Evolutionary conservation across 805 yeast genomes (phyloP).

Genomic region (Candida pseudofarinosa): DNA sequence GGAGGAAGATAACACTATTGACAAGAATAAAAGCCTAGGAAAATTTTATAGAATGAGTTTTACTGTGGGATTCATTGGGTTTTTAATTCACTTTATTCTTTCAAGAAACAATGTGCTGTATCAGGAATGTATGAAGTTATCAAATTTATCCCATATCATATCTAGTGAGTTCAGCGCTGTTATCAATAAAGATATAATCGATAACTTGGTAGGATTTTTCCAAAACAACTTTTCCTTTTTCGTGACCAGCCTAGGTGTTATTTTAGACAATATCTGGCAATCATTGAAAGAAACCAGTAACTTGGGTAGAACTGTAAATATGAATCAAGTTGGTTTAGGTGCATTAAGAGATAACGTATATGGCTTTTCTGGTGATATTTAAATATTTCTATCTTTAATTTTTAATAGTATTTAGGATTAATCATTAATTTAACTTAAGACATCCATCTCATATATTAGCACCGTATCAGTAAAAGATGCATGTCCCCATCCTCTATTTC

Average conservation of each 20-base stretch:
- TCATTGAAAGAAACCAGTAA: constrained; percentile 15
- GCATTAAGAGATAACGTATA: constrained; percentile 25
- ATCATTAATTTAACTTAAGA: constrained; percentile 4
- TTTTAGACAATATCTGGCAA: constrained; percentile 2
- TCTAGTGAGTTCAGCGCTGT: constrained; percentile 1
- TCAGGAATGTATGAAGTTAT: constrained; percentile 16
- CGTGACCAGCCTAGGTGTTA: background rate
- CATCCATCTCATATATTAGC: constrained; percentile 72
- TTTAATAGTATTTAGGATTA: background rate
- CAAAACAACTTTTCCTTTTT: background rate
- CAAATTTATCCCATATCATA: constrained; percentile 7
- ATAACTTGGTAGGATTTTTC: background rate
- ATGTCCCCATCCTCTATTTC: constrained; percentile 91
- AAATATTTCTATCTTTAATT: background rate
- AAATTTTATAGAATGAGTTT: constrained; percentile 30
- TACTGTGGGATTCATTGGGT: constrained; percentile 37
- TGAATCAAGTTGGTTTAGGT: constrained; percentile 34
- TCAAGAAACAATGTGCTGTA: constrained; percentile 5
- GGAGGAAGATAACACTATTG: constrained; percentile 3
- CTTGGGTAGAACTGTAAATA: constrained; percentile 13
- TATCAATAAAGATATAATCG: background rate
- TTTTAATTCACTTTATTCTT: constrained; percentile 29
- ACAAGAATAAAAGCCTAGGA: constrained; percentile 7
- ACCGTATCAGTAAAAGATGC: constrained; percentile 77
- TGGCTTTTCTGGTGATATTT: constrained; percentile 12